phyloP scores from a whole-genome alignment of 176 grass and related monocot species.

The Thalia dealbata region DNA sequence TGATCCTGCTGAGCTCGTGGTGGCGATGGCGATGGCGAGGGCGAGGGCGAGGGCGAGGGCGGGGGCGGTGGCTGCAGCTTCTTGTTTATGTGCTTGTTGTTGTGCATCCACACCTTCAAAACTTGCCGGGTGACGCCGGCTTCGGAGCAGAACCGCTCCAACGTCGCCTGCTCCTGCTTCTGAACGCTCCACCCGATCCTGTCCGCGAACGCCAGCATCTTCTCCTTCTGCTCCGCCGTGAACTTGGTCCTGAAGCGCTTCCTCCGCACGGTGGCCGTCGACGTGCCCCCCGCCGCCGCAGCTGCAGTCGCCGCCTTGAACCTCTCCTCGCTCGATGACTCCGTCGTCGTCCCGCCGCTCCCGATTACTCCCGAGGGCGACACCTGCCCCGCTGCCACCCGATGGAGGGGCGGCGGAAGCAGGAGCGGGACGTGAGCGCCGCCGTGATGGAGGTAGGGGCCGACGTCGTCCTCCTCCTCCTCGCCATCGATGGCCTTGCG shows the following conservation, averaged over 20 bases:
- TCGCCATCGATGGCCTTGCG: constrained; percentile 42
- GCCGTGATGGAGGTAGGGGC: not conserved
- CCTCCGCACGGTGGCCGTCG: not conserved
- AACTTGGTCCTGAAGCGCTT: constrained; percentile 19
- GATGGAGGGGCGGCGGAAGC: not conserved
- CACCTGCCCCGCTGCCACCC: not conserved
- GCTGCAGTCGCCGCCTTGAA: not conserved
- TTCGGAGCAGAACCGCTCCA: constrained; percentile 12
- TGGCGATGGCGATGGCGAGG: not conserved
- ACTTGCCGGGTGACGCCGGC: constrained; percentile 2
- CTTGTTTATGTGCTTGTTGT: constrained; percentile 11
- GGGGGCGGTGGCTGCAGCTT: not conserved
- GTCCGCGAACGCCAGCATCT: constrained; percentile 15
- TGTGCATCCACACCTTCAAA: constrained; percentile 7
- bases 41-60: not conserved
- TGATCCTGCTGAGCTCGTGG: not conserved
- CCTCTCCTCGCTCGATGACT: constrained; percentile 21
- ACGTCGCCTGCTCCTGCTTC: constrained; percentile 2
- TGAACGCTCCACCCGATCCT: constrained; percentile 10
- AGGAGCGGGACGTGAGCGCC: not conserved
- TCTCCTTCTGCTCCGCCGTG: constrained; percentile 14
- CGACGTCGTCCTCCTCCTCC: not conserved
- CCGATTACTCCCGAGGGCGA: not conserved
- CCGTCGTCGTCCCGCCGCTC: constrained; percentile 17
- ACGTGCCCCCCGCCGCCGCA: not conserved